Evolutionary conservation across 2,329 filamentous ascomycete species (phyloP), one percentile per base, ranked within the genome.

Genomic region (Cladosporium phlei): DNA sequence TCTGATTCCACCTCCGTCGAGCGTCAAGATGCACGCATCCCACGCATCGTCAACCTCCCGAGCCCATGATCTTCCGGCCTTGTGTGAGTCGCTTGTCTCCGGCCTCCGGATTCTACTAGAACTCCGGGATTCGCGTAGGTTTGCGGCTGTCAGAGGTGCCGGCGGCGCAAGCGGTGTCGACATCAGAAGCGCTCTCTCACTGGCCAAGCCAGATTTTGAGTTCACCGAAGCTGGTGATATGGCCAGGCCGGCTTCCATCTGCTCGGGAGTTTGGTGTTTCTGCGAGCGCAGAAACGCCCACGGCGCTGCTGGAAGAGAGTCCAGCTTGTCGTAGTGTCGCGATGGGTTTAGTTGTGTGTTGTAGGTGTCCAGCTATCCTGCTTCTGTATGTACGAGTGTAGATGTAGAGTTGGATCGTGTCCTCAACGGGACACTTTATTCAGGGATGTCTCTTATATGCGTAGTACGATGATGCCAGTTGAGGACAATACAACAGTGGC

Each of bases 1-100:
- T 47, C 73, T 64, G 29, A 76, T 75, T 5, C 73, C 72, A 27
- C 73, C 73, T 39, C 73, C 73, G 59, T 76, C 66, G 30, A 73
- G 57, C 1, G 71, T 72, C 43, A 75, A 55, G 32, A 75, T 74
- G 27, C 69, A 65, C 43, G 72, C 69, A 42, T 71, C 66, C 72
- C 72, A 75, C 34, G 71, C 66, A 55, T 72, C 71, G 16, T 70
- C 62, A 4, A 73, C 55, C 11, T 57, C 54, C 49, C 60, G 56
- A 30, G 68, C 65, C 72, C 72, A 75, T 27, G 64, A 61, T 38
- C 64, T 59, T 14, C 71, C 71, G 10, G 68, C 64, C 53, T 68
- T 62, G 43, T 61, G 57, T 20, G 57, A 69, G 51, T 71, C 68
- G 32, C 60, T 55, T 21, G 59, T 63, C 45, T 64, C 44, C 6